Conservation (phyloP, 2,329 filamentous ascomycete genomes). For the Elsinoe ampelina region DNA sequence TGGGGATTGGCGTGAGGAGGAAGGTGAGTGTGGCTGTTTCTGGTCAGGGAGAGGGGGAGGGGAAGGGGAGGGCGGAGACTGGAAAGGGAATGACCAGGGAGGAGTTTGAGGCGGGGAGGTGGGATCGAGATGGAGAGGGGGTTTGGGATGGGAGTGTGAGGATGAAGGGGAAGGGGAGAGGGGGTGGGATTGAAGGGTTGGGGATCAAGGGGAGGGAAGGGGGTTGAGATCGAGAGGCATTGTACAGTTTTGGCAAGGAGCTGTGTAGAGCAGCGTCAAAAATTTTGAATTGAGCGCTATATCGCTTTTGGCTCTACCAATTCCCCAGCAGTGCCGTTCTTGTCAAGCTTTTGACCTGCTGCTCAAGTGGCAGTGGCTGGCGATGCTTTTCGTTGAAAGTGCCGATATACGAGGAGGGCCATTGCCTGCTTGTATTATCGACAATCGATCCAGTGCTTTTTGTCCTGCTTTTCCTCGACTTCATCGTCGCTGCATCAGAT, state of each 20-base stretch:
- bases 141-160: slow-evolving; percentile 9
- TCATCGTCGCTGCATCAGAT: no score
- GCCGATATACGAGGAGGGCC: no score
- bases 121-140: not conserved
- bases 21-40: not conserved
- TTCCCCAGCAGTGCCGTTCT: not conserved
- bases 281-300: no score
- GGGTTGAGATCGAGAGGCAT: not conserved
- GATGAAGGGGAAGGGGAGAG: not conserved
- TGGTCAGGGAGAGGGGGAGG: not conserved
- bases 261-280: not conserved
- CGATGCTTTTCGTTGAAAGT: no score
- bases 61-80: not conserved
- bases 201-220: slow-evolving; percentile 5
- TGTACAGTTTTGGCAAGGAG: not conserved
- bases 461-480: no score
- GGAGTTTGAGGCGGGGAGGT: not conserved
- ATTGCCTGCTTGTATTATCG: no score
- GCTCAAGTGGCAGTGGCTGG: no score
- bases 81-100: not conserved
- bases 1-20: slow-evolving; percentile 16
- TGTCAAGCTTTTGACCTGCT: not conserved
- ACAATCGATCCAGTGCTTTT: no score
- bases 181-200: not conserved
- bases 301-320: slow-evolving; percentile 4